phyloP scores from a whole-genome alignment of 108 stramenopile genomes.

The Conticribra weissflogii region DNA sequence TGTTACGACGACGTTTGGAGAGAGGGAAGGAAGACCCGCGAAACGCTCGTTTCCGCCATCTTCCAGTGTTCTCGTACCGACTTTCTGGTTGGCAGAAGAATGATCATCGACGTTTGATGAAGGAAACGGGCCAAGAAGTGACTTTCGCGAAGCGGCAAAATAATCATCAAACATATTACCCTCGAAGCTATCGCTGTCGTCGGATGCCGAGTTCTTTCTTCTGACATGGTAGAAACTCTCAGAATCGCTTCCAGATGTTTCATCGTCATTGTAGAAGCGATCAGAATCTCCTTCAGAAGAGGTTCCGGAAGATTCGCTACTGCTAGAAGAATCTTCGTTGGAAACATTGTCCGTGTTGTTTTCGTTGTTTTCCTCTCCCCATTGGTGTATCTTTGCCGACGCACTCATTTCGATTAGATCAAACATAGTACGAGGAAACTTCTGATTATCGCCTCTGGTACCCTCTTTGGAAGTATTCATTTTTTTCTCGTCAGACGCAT shows the following conservation, averaged over 20 bases:
- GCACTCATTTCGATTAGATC: constrained; percentile 73
- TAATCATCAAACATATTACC: constrained; percentile 27
- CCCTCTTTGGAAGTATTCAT: background rate
- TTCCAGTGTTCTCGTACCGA: background rate
- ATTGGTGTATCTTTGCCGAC: constrained; percentile 72
- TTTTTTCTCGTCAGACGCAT: background rate
- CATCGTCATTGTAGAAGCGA: constrained; percentile 18
- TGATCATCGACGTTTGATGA: background rate
- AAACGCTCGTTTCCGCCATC: constrained; percentile 17
- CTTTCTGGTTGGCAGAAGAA: background rate
- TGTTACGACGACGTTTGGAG: constrained; percentile 66
- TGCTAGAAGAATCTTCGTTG: constrained; percentile 38
- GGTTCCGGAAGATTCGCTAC: constrained; percentile 25
- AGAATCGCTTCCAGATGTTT: constrained; percentile 33
- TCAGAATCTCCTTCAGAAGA: constrained; percentile 30
- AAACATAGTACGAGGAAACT: constrained; percentile 36
- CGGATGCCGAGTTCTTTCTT: background rate
- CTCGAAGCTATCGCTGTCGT: constrained; percentile 2
- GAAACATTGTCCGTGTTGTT: constrained; percentile 1
- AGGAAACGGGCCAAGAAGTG: constrained; percentile 4
- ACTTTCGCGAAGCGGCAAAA: constrained; percentile 31
- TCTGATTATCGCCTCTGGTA: background rate
- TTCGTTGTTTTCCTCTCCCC: constrained; percentile 55
- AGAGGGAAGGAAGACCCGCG: constrained; percentile 64
- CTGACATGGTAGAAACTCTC: constrained; percentile 44